Evolutionary conservation across 768 basidiomycete species (phyloP).

Genomic region (Omphalotus guepiniiformis): DNA sequence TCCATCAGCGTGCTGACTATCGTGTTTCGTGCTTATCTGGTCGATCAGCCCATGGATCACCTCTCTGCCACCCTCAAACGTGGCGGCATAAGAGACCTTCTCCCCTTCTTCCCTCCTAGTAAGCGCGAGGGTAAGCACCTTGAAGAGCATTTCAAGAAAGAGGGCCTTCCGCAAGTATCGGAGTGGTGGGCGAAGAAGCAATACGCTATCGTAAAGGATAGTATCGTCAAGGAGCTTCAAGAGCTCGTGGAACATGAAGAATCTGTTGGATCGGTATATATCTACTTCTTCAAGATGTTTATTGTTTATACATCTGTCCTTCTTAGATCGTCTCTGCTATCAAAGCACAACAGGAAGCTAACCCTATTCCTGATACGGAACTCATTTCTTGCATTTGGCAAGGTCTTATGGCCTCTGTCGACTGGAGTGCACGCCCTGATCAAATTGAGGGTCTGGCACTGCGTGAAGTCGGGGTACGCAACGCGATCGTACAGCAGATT

Average conservation of each 20-base stretch:
- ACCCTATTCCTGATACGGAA: slow-evolving; percentile 81
- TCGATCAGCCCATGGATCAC: slow-evolving; percentile 86
- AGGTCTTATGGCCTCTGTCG: slow-evolving; percentile 81
- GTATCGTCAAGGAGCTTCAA: slow-evolving; percentile 62
- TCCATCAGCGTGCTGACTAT: slow-evolving; percentile 71
- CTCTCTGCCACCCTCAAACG: slow-evolving; percentile 78
- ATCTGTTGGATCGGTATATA: slow-evolving; percentile 58
- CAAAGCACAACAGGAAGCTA: slow-evolving; percentile 68
- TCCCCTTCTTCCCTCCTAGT: slow-evolving; percentile 83
- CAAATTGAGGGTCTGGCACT: slow-evolving; percentile 89
- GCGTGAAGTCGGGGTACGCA: slow-evolving; percentile 78
- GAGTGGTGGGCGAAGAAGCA: slow-evolving; percentile 97
- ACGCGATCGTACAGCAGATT: not conserved
- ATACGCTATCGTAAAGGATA: slow-evolving; percentile 76
- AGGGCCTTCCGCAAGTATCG: slow-evolving; percentile 70
- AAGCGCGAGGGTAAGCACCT: slow-evolving; percentile 70
- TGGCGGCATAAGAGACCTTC: slow-evolving; percentile 81
- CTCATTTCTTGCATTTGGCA: slow-evolving; percentile 89
- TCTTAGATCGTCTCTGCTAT: slow-evolving; percentile 71
- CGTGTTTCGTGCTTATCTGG: slow-evolving; percentile 78
- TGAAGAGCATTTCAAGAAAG: slow-evolving; percentile 85
- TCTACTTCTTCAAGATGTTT: not conserved
- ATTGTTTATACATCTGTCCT: slow-evolving; percentile 11
- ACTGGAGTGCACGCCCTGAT: slow-evolving; percentile 87
- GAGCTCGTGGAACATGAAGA: slow-evolving; percentile 71